Percentiles rank a stretch among this genome's conserved stretches.
These are phyloP conservation scores for Candida sp. DNA, from an alignment of 1,139 yeast genomes.

Conservation along the genomic window DNA sequence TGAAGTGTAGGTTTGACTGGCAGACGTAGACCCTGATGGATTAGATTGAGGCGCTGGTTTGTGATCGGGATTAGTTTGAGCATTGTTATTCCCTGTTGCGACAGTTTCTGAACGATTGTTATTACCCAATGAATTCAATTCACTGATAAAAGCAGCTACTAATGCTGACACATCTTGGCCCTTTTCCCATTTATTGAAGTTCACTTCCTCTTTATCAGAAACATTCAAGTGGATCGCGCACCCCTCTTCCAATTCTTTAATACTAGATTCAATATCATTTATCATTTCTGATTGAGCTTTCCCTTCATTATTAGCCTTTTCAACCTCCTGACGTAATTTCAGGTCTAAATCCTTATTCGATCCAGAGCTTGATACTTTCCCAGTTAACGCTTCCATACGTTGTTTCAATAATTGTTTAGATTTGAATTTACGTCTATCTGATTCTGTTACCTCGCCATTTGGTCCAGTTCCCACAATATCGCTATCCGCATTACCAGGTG, in stretches of 20 bases:
- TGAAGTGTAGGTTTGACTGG: slow-evolving; percentile 21
- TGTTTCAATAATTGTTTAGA: slow-evolving; percentile 75
- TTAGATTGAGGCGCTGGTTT: slow-evolving; percentile 8
- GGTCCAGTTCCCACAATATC: slow-evolving; percentile 77
- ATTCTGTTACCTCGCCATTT: slow-evolving; percentile 78
- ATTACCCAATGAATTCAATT: slow-evolving; percentile 34
- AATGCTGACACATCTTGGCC: slow-evolving; percentile 71
- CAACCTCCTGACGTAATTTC: slow-evolving; percentile 52
- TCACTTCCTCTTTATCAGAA: slow-evolving; percentile 46
- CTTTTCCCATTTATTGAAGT: slow-evolving; percentile 75
- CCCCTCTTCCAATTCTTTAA: slow-evolving; percentile 67
- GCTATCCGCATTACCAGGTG: slow-evolving; percentile 46
- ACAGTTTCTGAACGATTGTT: background rate
- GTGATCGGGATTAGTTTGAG: slow-evolving; percentile 7
- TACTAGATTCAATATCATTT: slow-evolving; percentile 70
- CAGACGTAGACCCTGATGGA: slow-evolving; percentile 6
- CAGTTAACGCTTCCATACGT: slow-evolving; percentile 91
- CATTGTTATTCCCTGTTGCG: background rate
- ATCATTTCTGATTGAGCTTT: slow-evolving; percentile 56
- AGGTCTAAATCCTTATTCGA: slow-evolving; percentile 52
- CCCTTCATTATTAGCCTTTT: slow-evolving; percentile 53
- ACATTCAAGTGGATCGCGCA: slow-evolving; percentile 46
- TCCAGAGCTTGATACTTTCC: slow-evolving; percentile 47
- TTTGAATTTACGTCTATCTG: slow-evolving; percentile 74
- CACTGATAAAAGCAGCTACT: slow-evolving; percentile 62